Conservation (phyloP, 371 early-diverging fungal genomes). For the Mortierella sp. region DNA sequence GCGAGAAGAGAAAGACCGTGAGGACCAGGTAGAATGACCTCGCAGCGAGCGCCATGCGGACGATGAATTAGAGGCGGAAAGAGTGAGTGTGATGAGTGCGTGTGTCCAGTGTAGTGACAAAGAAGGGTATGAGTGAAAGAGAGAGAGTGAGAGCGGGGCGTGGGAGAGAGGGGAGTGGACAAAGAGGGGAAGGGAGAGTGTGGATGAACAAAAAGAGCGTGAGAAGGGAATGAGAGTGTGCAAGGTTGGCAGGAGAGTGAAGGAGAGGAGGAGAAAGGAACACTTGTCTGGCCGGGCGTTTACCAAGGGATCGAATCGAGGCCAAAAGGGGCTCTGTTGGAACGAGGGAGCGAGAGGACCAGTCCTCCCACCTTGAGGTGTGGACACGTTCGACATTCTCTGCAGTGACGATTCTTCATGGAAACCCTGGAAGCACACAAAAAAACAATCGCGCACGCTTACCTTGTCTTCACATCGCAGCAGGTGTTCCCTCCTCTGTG, state of each 20-base stretch:
- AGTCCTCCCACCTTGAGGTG: not conserved
- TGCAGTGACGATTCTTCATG: not conserved
- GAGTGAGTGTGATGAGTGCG: not conserved
- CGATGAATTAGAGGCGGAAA: not conserved
- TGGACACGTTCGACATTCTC: not conserved
- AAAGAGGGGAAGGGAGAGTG: not conserved
- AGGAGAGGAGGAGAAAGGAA: not conserved
- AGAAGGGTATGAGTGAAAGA: not conserved
- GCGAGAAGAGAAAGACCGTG: constrained; percentile 43
- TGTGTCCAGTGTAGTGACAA: not conserved
- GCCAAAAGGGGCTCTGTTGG: too few species aligned
- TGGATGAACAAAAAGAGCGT: not conserved
- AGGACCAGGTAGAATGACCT: constrained; percentile 48
- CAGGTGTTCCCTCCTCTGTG: not conserved
- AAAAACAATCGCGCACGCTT: not conserved
- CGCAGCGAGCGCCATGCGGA: constrained; percentile 32
- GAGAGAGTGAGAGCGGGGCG: not conserved
- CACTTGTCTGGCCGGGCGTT: not conserved
- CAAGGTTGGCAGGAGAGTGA: not conserved
- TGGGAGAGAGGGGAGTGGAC: not conserved
- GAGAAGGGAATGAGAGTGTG: not conserved
- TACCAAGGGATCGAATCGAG: not conserved
- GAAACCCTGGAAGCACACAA: not conserved
- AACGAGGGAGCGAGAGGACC: too few species aligned
- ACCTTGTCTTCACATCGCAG: not conserved